Base-by-base conservation (phyloP, 2,329 filamentous ascomycete species). In the Colletotrichum trifolii region DNA sequence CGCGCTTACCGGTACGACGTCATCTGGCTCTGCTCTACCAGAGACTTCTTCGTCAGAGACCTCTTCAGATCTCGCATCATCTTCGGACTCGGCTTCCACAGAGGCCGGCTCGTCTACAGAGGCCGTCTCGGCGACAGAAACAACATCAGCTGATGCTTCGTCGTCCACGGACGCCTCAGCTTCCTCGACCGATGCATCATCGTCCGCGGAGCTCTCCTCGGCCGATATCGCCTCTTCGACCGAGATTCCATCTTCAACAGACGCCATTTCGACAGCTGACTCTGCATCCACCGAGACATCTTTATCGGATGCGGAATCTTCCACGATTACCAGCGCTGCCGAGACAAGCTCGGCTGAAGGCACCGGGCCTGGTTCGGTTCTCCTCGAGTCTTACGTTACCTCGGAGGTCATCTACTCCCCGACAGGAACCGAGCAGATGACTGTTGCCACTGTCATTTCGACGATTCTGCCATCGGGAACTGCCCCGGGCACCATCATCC, bases 391-490 rank as follows among this genome's bases (percentile, higher is more conserved):
- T 9, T 52, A 52, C 13, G 48, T 52, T 7, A 67, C 61, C 5
- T 54, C 67, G 7, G 60, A 61, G 10, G 54, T 43, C 2, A 58
- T 60, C 25, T 48, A 57, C 15, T 47, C 57, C 8, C 63, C 64
- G 6, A 66, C 58, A 1, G 57, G 66, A 6, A 55, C 64, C 8
- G 25, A 8, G 1, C 46, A 50, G 2, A 50, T 66, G 6, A 64
- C 58, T 0, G 55, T 15, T 0, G 54, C 59, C 11, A 58, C 52
- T 5, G 52, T 54, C 7, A 40, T 67, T 1, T 57, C 49, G 2
- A 68, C 64, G 13, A 55, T 67, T 4, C 43, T 46, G 0, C 58
- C 56, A 1, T 40, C 38, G 9, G 67, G 67, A 3, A 67, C 54
- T 4, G 47, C 11, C 13, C 54, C 62, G 13, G 67, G 60, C 0